Conservation (phyloP, 257 asterid species). For the Cynanchum wilfordii region DNA sequence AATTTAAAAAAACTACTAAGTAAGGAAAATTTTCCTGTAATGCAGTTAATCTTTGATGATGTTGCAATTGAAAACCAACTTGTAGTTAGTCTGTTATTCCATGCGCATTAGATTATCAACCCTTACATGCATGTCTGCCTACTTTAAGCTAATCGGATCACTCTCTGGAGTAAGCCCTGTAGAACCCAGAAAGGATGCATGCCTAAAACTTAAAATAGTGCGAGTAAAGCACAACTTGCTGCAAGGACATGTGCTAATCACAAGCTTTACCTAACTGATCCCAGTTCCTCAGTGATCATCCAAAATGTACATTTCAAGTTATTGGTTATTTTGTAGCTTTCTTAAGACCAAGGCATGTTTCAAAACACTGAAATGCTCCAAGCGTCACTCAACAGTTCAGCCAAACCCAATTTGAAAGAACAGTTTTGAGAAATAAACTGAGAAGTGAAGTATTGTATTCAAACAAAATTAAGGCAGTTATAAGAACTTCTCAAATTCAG, state of each 20-base stretch:
- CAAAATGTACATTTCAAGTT: neutral
- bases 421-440: neutral
- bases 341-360: neutral
- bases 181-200: neutral
- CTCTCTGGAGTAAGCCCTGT: neutral
- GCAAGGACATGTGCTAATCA: neutral
- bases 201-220: neutral
- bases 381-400: neutral
- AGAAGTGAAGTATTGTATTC: neutral
- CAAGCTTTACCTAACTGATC: neutral
- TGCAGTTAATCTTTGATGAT: neutral
- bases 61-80: neutral
- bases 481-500: neutral
- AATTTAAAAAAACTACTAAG: conserved; percentile 12
- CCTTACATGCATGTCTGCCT: too few relatives aligned
- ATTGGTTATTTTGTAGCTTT: neutral
- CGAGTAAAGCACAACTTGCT: neutral
- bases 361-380: neutral
- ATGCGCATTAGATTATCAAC: neutral
- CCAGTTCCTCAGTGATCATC: neutral
- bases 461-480: neutral
- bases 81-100: neutral
- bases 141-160: neutral
- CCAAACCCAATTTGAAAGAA: neutral
- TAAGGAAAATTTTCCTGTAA: conserved; percentile 6